Conservation (phyloP, 805 yeast genomes). For the Pichia insulana region DNA sequence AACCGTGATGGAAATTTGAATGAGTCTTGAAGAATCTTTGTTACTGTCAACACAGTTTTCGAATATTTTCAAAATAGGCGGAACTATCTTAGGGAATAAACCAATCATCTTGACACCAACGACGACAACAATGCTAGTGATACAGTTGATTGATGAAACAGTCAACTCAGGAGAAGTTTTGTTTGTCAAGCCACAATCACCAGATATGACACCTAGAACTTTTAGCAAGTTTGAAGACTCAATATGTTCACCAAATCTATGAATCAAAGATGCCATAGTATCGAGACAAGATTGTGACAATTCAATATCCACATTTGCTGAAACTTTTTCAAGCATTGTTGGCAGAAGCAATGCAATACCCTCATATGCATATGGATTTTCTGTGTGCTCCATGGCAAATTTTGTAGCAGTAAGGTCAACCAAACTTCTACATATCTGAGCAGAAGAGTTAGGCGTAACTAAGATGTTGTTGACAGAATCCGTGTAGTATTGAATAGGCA, state of each 20-base stretch:
- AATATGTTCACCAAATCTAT: slow-evolving; percentile 49
- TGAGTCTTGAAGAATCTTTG: slow-evolving; percentile 27
- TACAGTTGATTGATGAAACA: slow-evolving; percentile 65
- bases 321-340: slow-evolving; percentile 35
- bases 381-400: slow-evolving; percentile 57
- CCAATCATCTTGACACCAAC: slow-evolving; percentile 85
- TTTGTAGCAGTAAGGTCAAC: slow-evolving; percentile 56
- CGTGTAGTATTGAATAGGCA: slow-evolving; percentile 71
- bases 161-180: slow-evolving; percentile 45
- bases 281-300: slow-evolving; percentile 65
- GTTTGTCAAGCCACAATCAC: slow-evolving; percentile 44
- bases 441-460: slow-evolving; percentile 29
- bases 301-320: slow-evolving; percentile 32
- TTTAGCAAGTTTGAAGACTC: slow-evolving; percentile 40
- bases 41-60: slow-evolving; percentile 27
- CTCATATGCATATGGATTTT: slow-evolving; percentile 37
- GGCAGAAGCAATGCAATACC: slow-evolving; percentile 47
- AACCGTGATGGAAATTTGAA: slow-evolving; percentile 66
- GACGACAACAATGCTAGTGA: slow-evolving; percentile 59
- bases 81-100: slow-evolving; percentile 74
- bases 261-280: slow-evolving; percentile 52
- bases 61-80: slow-evolving; percentile 60
- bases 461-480: slow-evolving; percentile 43
- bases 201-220: slow-evolving; percentile 41
- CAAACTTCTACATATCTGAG: slow-evolving; percentile 50